phyloP scores from a whole-genome alignment of 2,329 filamentous ascomycete species.

The Aspergillus sp. region DNA sequence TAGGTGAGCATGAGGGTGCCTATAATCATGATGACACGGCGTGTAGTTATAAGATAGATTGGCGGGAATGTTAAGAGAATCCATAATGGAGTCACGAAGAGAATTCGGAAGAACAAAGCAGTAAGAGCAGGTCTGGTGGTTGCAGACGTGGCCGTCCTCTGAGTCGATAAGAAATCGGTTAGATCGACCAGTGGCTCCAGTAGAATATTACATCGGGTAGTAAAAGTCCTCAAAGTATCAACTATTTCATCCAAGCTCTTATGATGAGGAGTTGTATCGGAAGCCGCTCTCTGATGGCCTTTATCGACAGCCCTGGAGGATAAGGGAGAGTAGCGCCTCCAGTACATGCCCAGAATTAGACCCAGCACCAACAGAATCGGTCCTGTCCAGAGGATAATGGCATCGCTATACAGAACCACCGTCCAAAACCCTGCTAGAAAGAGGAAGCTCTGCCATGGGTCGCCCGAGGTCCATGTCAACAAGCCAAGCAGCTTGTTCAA shows the following conservation, averaged over 20 bases:
- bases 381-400: slow-evolving; percentile 73
- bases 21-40: slow-evolving; percentile 75
- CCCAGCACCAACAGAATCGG: slow-evolving; percentile 74
- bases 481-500: slow-evolving; percentile 81
- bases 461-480: slow-evolving; percentile 87
- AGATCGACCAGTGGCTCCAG: slow-evolving; percentile 83
- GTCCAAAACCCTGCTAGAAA: slow-evolving; percentile 83
- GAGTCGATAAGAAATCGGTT: slow-evolving; percentile 89
- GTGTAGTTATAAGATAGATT: slow-evolving; percentile 78
- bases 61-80: slow-evolving; percentile 76
- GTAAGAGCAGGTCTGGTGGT: slow-evolving; percentile 88
- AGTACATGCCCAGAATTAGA: slow-evolving; percentile 89
- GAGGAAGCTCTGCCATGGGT: slow-evolving; percentile 96
- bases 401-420: slow-evolving; percentile 77
- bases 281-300: slow-evolving; percentile 43
- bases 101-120: slow-evolving; percentile 79
- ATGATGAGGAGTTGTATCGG: slow-evolving; percentile 69
- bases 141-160: slow-evolving; percentile 82
- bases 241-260: slow-evolving; percentile 98
- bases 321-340: slow-evolving; percentile 79
- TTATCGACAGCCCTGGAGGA: slow-evolving; percentile 73
- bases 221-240: slow-evolving; percentile 85
- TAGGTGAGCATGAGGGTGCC: slow-evolving; percentile 85
- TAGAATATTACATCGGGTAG: slow-evolving; percentile 83
- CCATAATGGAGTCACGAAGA: slow-evolving; percentile 87